phyloP scores from a whole-genome alignment of 352 stramenopile genomes.

The Phytophthora uliginosa region DNA sequence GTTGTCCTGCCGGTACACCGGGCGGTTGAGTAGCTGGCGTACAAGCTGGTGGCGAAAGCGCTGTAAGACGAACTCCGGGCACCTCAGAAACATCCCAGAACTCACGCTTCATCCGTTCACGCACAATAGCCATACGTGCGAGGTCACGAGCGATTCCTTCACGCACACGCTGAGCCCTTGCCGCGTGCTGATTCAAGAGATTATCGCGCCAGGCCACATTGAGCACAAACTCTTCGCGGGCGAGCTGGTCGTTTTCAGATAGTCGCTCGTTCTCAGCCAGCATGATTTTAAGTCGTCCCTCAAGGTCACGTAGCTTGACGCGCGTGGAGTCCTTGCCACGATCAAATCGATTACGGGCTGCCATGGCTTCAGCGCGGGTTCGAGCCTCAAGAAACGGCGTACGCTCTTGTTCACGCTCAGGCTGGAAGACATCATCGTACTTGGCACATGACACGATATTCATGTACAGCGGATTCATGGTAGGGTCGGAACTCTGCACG shows the following conservation, averaged over 20 bases:
- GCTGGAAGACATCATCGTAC: slow-evolving; percentile 73
- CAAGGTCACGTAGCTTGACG: slow-evolving; percentile 66
- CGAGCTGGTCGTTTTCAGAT: slow-evolving; percentile 74
- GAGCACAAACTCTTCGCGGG: slow-evolving; percentile 92
- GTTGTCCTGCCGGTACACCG: not conserved
- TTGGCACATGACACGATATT: slow-evolving; percentile 77
- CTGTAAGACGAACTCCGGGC: slow-evolving; percentile 69
- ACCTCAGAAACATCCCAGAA: slow-evolving; percentile 91
- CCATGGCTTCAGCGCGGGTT: slow-evolving; percentile 39
- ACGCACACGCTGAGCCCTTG: slow-evolving; percentile 66
- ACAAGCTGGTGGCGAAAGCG: slow-evolving; percentile 46
- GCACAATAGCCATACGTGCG: slow-evolving; percentile 80
- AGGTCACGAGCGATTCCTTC: slow-evolving; percentile 79
- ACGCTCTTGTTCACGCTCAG: slow-evolving; percentile 46
- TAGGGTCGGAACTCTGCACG: slow-evolving; percentile 10
- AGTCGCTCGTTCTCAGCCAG: slow-evolving; percentile 79
- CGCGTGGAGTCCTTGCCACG: slow-evolving; percentile 76
- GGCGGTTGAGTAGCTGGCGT: not conserved
- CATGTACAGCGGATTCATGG: slow-evolving; percentile 68
- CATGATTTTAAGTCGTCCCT: slow-evolving; percentile 73
- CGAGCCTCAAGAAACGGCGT: slow-evolving; percentile 58
- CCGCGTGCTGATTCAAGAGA: slow-evolving; percentile 61
- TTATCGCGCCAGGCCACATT: slow-evolving; percentile 82
- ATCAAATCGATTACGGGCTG: slow-evolving; percentile 70
- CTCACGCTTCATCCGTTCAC: slow-evolving; percentile 90